These are phyloP conservation scores for Wickerhamiella cacticola DNA, from an alignment of 805 yeast species.

Conservation along the genomic window DNA sequence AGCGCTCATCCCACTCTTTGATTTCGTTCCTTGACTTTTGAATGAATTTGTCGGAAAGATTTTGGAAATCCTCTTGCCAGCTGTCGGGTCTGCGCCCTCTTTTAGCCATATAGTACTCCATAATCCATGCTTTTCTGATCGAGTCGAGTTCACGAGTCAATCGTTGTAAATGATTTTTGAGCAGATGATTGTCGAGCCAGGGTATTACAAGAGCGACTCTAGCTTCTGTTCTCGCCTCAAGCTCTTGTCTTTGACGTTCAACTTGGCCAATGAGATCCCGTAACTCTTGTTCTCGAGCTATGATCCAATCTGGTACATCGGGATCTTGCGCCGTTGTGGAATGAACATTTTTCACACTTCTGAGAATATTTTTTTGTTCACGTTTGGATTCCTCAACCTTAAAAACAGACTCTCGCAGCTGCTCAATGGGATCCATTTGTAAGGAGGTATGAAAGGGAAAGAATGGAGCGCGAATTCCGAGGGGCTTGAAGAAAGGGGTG, in stretches of 20 bases:
- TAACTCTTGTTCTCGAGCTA: not conserved
- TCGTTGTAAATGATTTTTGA: not conserved
- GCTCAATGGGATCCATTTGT: constrained; percentile 1
- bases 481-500: no score
- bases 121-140: not conserved
- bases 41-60: not conserved
- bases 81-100: not conserved
- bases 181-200: not conserved
- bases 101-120: not conserved
- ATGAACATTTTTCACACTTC: not conserved
- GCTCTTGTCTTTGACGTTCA: constrained; percentile 3
- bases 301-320: not conserved
- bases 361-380: not conserved
- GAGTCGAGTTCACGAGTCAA: not conserved
- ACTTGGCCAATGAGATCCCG: not conserved
- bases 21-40: not conserved
- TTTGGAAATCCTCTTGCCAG: not conserved
- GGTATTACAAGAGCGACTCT: constrained; percentile 4
- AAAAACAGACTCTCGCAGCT: not conserved
- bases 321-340: not conserved
- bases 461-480: no score
- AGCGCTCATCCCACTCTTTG: constrained; percentile 3
- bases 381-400: not conserved
- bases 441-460: no score
- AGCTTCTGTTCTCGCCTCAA: not conserved